These are phyloP conservation scores for Fraxinus dipetala DNA, from an alignment of 305 asterid species.

Conservation along the genomic window DNA sequence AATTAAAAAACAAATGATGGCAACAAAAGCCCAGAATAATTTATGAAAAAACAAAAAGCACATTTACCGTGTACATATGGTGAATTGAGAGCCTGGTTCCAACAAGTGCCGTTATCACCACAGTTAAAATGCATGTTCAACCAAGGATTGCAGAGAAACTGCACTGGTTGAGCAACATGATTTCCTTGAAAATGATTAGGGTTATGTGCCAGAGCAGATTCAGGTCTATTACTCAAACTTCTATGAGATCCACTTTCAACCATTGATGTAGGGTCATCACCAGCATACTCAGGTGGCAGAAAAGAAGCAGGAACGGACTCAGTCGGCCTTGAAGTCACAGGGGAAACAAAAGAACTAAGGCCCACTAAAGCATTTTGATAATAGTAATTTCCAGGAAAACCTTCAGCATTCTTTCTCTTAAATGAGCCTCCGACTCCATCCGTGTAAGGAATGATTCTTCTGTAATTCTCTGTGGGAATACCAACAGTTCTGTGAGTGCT, in stretches of 20 bases:
- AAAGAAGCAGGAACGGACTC: conserved; percentile 46
- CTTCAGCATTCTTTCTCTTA: conserved; percentile 64
- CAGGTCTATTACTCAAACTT: conserved; percentile 38
- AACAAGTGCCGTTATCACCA: conserved; percentile 38
- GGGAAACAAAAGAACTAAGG: conserved; percentile 55
- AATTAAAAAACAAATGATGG: conserved; percentile 5
- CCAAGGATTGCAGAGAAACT: conserved; percentile 28
- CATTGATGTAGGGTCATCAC: conserved; percentile 37
- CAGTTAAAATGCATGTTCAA: conserved; percentile 37
- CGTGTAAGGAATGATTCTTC: conserved; percentile 40
- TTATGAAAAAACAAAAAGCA: not conserved
- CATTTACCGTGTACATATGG: conserved; percentile 58
- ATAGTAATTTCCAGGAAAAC: conserved; percentile 45
- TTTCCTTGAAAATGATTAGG: conserved; percentile 24
- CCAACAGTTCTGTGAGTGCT: conserved; percentile 46
- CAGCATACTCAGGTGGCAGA: conserved; percentile 41
- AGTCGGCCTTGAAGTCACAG: conserved; percentile 31
- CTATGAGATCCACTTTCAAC: conserved; percentile 46
- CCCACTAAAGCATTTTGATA: conserved; percentile 49
- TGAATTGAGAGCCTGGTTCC: conserved; percentile 53
- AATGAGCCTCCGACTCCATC: conserved; percentile 44
- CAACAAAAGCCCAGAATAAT: not conserved
- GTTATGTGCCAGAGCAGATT: conserved; percentile 31
- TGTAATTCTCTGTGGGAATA: conserved; percentile 45
- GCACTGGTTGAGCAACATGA: not conserved